Evolutionary conservation across 2,329 filamentous ascomycete species (phyloP).

Genomic region (Colletotrichum sp.): DNA sequence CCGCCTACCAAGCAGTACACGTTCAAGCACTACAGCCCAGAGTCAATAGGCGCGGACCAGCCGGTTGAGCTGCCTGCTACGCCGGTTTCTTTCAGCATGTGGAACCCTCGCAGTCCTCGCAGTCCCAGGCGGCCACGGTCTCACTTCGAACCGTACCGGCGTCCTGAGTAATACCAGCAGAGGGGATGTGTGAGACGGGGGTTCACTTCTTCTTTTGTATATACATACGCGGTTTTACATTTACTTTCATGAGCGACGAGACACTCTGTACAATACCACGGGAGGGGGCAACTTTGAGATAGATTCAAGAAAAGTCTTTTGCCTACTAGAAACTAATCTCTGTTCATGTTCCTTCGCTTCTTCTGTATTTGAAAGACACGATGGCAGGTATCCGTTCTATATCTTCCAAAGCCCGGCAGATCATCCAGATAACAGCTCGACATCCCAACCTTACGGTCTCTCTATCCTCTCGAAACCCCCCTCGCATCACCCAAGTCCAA

Average conservation of each 20-base stretch:
- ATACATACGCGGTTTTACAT: background rate
- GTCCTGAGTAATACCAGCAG: background rate
- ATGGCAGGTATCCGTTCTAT: background rate
- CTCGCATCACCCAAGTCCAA: background rate
- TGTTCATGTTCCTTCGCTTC: background rate
- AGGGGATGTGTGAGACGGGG: background rate
- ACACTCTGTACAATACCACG: background rate
- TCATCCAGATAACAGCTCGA: background rate
- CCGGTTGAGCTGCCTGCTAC: slow-evolving; percentile 16
- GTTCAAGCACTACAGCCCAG: slow-evolving; percentile 17
- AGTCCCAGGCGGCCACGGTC: background rate
- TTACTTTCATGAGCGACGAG: background rate
- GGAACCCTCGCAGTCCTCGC: background rate
- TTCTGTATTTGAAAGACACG: background rate
- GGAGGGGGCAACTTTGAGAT: background rate
- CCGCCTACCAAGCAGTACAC: background rate
- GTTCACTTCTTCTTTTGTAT: background rate
- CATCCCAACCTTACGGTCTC: background rate
- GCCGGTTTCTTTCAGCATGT: slow-evolving; percentile 15
- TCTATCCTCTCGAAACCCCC: background rate
- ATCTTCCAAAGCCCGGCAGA: background rate
- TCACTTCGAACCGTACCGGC: slow-evolving; percentile 14
- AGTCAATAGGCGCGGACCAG: background rate
- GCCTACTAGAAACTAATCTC: background rate
- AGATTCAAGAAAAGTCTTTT: background rate